Base-by-base conservation (phyloP, 1,139 yeast genomes). In the Meyerozyma smithsonii region DNA sequence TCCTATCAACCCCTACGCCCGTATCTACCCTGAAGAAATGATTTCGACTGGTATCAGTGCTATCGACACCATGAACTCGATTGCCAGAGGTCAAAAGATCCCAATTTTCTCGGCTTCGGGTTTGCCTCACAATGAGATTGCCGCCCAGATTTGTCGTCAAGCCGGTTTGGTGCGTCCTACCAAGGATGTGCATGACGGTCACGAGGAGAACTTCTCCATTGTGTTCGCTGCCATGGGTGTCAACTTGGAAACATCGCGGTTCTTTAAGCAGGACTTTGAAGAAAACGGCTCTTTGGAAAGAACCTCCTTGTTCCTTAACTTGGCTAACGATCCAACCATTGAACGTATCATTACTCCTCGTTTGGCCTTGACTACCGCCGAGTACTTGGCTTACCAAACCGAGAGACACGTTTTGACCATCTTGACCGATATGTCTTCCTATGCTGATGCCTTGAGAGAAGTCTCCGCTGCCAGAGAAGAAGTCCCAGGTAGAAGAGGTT, bases 401-500 rank as follows among this genome's bases (percentile, higher is more conserved):
- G 99, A 92, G 69, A 89, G 97, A 72, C 99, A 92, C 66, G 99
- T 92, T 39, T 81, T 92, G 69, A 94, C 97, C 42, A 92, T 92
- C 59, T 79, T 92, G 61, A 94, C 99, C 42, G 99, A 92, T 73
- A 92, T 92, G 99, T 88, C 97, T 19, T 92, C 98, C 14, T 92
- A 92, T 64, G 99, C 99, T 30, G 99, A 92, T 67, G 99, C 99
- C 32, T 77, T 92, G 62, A 90, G 99, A 81, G 99, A 92, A 74
- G 98, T 92, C 40, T 89, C 97, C 45, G 98, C 99, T 46, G 99
- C 99, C 39, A 87, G 99, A 78, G 99, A 92, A 73, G 99, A 92
- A 73, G 99, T 92, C 37, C 99, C 99, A 59, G 99, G 99, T 77
- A 89, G 99, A 80, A 89, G 99, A 82, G 99, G 99, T 75, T 92